Conservation (phyloP, 306 rosid species). For the Pachyrhizus erosus region DNA sequence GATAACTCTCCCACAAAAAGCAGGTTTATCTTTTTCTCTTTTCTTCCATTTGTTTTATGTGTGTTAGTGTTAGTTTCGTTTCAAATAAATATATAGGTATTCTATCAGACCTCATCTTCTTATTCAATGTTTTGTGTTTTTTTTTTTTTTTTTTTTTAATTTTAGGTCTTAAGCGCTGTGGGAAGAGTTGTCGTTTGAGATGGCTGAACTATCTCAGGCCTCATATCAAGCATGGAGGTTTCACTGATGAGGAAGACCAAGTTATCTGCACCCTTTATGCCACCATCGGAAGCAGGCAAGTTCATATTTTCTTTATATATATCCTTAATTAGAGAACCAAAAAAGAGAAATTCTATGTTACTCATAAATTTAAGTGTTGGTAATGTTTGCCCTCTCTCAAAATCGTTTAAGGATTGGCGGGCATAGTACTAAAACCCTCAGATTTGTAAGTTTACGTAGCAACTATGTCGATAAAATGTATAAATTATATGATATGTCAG, state of each 20-base stretch:
- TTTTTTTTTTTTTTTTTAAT: too few species aligned
- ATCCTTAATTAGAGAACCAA: background rate
- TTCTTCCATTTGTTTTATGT: background rate
- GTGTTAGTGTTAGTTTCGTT: background rate
- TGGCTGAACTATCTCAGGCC: constrained; percentile 53
- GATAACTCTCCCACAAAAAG: constrained; percentile 50
- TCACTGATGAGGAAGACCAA: constrained; percentile 46
- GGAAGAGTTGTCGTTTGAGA: constrained; percentile 49
- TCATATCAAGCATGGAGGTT: constrained; percentile 48
- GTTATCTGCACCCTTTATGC: constrained; percentile 46
- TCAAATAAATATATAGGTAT: background rate
- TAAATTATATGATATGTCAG: background rate
- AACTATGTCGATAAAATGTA: background rate
- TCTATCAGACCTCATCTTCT: background rate
- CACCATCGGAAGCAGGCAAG: constrained; percentile 45
- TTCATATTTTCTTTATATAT: background rate
- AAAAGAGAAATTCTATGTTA: background rate
- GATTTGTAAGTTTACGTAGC: background rate
- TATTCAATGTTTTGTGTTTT: background rate
- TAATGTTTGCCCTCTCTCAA: background rate
- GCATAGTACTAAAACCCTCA: background rate
- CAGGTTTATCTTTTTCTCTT: constrained; percentile 21
- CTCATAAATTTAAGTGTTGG: background rate
- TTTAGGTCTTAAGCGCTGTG: constrained; percentile 48
- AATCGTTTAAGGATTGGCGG: background rate